Base-by-base conservation (phyloP, 2,329 filamentous ascomycete species). In the Akanthomyces lecanii region DNA sequence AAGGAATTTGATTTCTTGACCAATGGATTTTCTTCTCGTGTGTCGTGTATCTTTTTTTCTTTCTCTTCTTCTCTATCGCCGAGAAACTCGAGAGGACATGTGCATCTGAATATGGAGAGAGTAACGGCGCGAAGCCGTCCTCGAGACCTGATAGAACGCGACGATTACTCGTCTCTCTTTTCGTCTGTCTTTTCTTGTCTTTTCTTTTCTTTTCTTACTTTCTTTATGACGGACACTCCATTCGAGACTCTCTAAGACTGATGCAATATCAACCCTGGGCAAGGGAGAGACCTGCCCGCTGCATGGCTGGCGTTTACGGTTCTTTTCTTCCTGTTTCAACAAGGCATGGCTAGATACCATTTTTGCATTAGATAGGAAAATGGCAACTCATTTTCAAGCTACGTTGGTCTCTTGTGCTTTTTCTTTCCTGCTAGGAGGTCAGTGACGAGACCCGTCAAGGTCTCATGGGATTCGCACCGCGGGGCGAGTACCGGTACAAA, bases 1-100 rank as follows among this genome's bases (percentile, higher is more conserved):
- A 79, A 52, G 33, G 23, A 6, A 10, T 10, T 36, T 7, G 33
- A 36, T 6, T 36, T 36, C 10, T 36, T 7, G 28, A 6, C 8
- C 10, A 36, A 11, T 36, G 33, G 33, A 18, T n/a, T 44, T n/a
- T 11, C 18, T 64, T 10, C 38, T 44, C 53, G n/a, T 28, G 8
- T 8, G 12, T 40, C 18, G 8, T 21, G 28, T 60, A 14, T 25
- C 33, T 23, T 40, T 36, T 4, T 25, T 38, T 5, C 11, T 16
- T 36, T 40, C 5, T 23, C 11, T 60, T 23, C 4, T 44, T 21
- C 8, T 42, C 40, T 6, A 18, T 30, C 3, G 21, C 8, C 45
- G 16, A 50, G 33, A 25, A 6, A 4, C 6, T 48, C 47, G 44
- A 6, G 8, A n/a, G 11, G n/a, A 8, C 21, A 36, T 36, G 14